Evolutionary conservation across 1,284 basidiomycete genomes (phyloP), one percentile per base, ranked within the genome.

Genomic region (Ustilago trichophora): DNA sequence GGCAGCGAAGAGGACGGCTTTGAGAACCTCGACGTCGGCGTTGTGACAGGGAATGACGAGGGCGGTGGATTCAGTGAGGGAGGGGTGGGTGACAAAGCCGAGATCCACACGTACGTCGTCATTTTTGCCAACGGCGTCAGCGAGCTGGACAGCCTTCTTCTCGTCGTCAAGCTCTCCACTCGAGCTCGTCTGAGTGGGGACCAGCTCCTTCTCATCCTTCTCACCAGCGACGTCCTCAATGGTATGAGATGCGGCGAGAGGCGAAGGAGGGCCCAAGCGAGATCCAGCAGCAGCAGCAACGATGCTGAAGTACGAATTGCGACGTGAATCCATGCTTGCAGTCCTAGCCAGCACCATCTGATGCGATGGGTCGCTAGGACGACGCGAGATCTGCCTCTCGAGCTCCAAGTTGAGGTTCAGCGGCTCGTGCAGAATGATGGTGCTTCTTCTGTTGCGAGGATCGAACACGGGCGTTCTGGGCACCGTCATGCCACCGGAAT

Each of bases 11-110:
- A 67, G 48, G 12, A 67, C 64, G 12, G 57, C 52, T 38, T 60
- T 51, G 47, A 59, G 56, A 6, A 48, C 45, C 31, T 59, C 64
- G 16, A 56, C 44, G 27, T 60, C 64, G 24, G 56, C 43, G 32
- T 67, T 55, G 57, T 67, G 64, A 32, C 64, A 67, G 5, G 64
- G 64, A 10, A 67, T 60, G 19, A 67, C 32, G 33, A 67, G 52
- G 0, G 57, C 64, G 13, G 57, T 67, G 6, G 54, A 52, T 13
- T 57, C 54, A 40, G 62, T 65, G 26, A 57, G 45, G 3, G 62
- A 65, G 2, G 62, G 62, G 18, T 65, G 62, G 11, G 60, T 56
- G 34, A 64, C 40, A 2, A 36, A 45, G 26, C 26, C 49, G 54
- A 65, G 53, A 7, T 29, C 29, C 10, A 65, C 21, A 27, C 41